A percentile compares a stretch with the other conserved stretches of the same genome.
These are phyloP conservation scores for Grosmannia serpens DNA, from an alignment of 2,329 filamentous ascomycete genomes.

Conservation along the genomic window DNA sequence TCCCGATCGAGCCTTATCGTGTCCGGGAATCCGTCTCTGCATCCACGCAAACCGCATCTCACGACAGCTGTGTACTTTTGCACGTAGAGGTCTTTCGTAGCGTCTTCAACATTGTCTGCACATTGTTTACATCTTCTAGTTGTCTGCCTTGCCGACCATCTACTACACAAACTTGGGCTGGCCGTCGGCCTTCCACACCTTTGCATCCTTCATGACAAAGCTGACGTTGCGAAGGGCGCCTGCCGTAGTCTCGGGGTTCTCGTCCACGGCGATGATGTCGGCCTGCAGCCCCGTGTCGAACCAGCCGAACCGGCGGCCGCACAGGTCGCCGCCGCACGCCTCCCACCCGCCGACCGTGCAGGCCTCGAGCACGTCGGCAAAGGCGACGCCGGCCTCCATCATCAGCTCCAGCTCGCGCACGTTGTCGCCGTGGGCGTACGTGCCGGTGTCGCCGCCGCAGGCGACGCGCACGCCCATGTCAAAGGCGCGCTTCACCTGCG, in stretches of 20 bases:
- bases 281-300: slow-evolving; percentile 34
- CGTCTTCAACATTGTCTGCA: too few species aligned
- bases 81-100: background rate
- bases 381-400: slow-evolving; percentile 35
- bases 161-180: slow-evolving; percentile 4
- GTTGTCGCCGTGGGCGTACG: slow-evolving; percentile 40
- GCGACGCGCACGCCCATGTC: slow-evolving; percentile 37
- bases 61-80: background rate
- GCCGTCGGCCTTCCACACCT: slow-evolving; percentile 32
- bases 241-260: slow-evolving; percentile 29
- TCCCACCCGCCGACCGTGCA: slow-evolving; percentile 43
- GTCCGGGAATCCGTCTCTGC: too few species aligned
- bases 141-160: background rate
- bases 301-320: slow-evolving; percentile 39
- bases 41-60: too few species aligned
- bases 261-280: slow-evolving; percentile 38
- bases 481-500: slow-evolving; percentile 30
- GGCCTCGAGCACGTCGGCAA: slow-evolving; percentile 37
- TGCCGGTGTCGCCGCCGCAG: slow-evolving; percentile 41
- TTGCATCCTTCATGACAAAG: slow-evolving; percentile 48
- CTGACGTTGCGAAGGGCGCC: slow-evolving; percentile 32
- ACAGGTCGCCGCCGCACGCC: slow-evolving; percentile 39
- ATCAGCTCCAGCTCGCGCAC: slow-evolving; percentile 41
- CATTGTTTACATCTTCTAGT: background rate
- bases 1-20: background rate